A percentile compares a stretch with the other conserved stretches of the same genome.
phyloP scores from a whole-genome alignment of 345 rosid species.

The Anastatica hierochuntica region DNA sequence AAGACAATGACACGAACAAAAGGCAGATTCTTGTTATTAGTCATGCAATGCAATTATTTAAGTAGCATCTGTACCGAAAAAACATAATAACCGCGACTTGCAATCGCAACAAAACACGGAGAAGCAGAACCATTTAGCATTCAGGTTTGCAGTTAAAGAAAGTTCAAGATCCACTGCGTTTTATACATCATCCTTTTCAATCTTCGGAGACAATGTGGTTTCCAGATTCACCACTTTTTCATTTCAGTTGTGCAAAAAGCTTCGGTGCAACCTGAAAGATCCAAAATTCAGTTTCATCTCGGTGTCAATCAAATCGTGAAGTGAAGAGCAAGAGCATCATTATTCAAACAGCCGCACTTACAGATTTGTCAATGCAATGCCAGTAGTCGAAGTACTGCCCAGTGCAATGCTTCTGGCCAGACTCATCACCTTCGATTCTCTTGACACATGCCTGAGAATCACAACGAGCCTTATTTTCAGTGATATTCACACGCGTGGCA shows the following conservation, averaged over 20 bases:
- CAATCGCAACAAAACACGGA: slow-evolving; percentile 15
- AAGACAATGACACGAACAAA: background rate
- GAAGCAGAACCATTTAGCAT: slow-evolving; percentile 21
- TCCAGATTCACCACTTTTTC: background rate
- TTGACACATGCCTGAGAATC: slow-evolving; percentile 61
- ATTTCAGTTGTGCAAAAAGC: slow-evolving; percentile 48
- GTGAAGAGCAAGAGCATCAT: background rate
- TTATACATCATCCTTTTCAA: background rate
- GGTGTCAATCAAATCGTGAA: background rate
- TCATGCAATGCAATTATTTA: background rate
- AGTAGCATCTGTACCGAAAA: background rate
- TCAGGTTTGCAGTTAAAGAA: slow-evolving; percentile 23
- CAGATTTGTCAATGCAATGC: slow-evolving; percentile 70
- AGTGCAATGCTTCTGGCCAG: slow-evolving; percentile 81
- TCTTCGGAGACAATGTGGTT: too few species aligned
- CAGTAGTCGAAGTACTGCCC: slow-evolving; percentile 81
- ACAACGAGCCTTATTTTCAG: slow-evolving; percentile 2
- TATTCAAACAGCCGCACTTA: slow-evolving; percentile 42
- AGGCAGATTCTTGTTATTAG: slow-evolving; percentile 12
- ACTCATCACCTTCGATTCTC: slow-evolving; percentile 70
- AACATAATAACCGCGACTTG: slow-evolving; percentile 6
- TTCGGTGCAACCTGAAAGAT: slow-evolving; percentile 51
- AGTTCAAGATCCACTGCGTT: slow-evolving; percentile 20
- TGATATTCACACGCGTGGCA: background rate
- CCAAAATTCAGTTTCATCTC: background rate